Conservation (phyloP, 805 yeast species). For the Ascoidea tarda region DNA sequence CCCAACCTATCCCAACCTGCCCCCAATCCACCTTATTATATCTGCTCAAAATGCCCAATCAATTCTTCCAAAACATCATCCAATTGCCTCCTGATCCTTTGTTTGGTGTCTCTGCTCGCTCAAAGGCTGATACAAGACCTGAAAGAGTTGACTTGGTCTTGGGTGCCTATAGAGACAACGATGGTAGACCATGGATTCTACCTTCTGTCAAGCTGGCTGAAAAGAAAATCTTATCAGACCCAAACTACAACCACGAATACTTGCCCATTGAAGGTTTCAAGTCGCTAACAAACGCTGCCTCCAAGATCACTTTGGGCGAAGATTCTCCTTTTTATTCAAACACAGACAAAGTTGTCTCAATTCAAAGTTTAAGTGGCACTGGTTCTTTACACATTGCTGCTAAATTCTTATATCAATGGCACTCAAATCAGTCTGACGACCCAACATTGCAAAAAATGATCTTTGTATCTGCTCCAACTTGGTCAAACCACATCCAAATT, state of each 20-base stretch:
- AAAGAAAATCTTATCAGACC: constrained; percentile 30
- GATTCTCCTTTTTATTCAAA: too few species aligned
- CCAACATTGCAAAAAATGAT: constrained; percentile 29
- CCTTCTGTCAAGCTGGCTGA: constrained; percentile 66
- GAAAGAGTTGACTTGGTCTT: constrained; percentile 77
- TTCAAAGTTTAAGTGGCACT: constrained; percentile 90
- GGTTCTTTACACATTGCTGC: constrained; percentile 85
- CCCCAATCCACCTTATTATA: too few species aligned
- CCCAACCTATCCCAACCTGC: too few species aligned
- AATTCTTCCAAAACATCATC: constrained; percentile 30
- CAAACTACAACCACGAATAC: constrained; percentile 64
- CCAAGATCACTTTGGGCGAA: constrained; percentile 21
- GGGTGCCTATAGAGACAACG: constrained; percentile 88
- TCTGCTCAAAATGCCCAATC: background rate
- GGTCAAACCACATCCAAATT: constrained; percentile 92
- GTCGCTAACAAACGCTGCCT: constrained; percentile 26
- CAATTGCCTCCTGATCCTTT: constrained; percentile 78
- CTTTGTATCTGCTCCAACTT: constrained; percentile 82
- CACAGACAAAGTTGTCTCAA: constrained; percentile 50
- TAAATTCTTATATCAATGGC: constrained; percentile 37
- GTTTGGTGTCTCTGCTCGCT: constrained; percentile 67
- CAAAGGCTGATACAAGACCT: constrained; percentile 37
- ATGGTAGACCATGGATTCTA: constrained; percentile 80
- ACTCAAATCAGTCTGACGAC: constrained; percentile 20
- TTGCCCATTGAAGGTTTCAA: constrained; percentile 63